Percentiles rank a stretch among this genome's conserved stretches.
Evolutionary conservation across 176 grass and related monocot species (phyloP).

Genomic region (Panicum miliaceum): DNA sequence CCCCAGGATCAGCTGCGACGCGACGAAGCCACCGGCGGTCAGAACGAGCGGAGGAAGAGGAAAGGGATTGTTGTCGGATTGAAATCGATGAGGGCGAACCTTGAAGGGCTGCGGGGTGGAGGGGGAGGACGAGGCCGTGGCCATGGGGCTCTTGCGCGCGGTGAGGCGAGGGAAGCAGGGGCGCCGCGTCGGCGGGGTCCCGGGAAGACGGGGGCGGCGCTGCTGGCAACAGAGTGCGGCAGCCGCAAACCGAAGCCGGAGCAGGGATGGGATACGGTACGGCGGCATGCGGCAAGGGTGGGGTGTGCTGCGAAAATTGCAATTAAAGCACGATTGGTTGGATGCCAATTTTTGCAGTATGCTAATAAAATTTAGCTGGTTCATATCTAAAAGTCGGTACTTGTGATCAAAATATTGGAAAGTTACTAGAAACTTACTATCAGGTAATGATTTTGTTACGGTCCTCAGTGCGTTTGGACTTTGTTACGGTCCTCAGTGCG

Average conservation of each 20-base stretch:
- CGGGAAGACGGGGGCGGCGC: neutral
- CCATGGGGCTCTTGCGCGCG: conserved; percentile 3
- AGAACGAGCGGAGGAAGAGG: neutral
- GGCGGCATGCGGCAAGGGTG: neutral
- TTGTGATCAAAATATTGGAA: too few relatives aligned
- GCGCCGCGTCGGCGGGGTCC: neutral
- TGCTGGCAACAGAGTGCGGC: neutral
- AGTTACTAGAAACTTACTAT: too few relatives aligned
- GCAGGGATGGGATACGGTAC: neutral
- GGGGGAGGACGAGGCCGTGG: neutral
- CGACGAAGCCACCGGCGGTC: neutral
- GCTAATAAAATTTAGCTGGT: too few relatives aligned
- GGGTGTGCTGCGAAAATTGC: neutral
- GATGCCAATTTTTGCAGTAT: too few relatives aligned
- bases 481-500: too few relatives aligned
- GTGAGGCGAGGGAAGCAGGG: neutral
- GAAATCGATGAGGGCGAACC: conserved; percentile 18
- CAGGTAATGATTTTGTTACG: too few relatives aligned
- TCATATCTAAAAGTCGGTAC: too few relatives aligned
- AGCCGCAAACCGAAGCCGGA: neutral
- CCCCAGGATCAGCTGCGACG: conserved; percentile 79
- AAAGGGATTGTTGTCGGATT: neutral
- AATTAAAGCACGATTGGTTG: too few relatives aligned
- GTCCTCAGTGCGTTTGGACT: too few relatives aligned
- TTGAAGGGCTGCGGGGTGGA: conserved; percentile 39